Evolutionary conservation across 2,329 filamentous ascomycete species (phyloP).

Genomic region (Diplodia corticola): DNA sequence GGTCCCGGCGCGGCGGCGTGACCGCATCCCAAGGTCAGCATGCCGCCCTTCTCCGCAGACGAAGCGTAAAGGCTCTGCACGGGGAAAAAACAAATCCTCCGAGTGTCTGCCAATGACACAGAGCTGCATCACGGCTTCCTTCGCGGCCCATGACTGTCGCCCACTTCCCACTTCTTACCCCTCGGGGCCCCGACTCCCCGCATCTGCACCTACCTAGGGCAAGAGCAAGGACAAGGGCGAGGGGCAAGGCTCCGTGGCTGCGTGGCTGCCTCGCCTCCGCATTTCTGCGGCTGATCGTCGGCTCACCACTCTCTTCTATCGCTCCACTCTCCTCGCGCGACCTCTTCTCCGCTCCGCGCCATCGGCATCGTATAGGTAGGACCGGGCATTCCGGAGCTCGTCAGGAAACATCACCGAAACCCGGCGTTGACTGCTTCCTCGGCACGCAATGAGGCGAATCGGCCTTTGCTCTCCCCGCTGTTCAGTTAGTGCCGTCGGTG

Average conservation of each 20-base stretch:
- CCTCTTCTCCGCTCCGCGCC: neutral
- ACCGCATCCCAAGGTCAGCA: neutral
- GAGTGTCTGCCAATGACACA: neutral
- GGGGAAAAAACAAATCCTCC: neutral
- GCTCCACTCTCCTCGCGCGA: too few species aligned
- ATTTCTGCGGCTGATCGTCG: neutral
- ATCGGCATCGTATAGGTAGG: neutral
- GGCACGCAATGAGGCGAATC: neutral
- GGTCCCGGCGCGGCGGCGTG: neutral
- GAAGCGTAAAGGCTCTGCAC: neutral
- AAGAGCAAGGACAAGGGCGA: neutral
- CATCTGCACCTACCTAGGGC: neutral
- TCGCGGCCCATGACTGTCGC: neutral
- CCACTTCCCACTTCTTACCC: neutral
- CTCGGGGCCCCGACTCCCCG: constrained; percentile 12
- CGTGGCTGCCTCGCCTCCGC: constrained; percentile 8
- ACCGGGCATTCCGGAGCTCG: neutral
- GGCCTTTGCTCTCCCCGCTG: neutral
- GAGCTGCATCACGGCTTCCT: too few species aligned
- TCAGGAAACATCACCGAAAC: neutral
- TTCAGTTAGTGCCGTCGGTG: neutral
- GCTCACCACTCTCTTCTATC: neutral
- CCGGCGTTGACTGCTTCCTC: neutral
- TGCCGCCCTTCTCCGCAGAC: neutral
- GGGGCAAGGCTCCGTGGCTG: too few species aligned